These are phyloP conservation scores for Fusarium hostae DNA, from an alignment of 2,329 filamentous ascomycete genomes.

Conservation along the genomic window DNA sequence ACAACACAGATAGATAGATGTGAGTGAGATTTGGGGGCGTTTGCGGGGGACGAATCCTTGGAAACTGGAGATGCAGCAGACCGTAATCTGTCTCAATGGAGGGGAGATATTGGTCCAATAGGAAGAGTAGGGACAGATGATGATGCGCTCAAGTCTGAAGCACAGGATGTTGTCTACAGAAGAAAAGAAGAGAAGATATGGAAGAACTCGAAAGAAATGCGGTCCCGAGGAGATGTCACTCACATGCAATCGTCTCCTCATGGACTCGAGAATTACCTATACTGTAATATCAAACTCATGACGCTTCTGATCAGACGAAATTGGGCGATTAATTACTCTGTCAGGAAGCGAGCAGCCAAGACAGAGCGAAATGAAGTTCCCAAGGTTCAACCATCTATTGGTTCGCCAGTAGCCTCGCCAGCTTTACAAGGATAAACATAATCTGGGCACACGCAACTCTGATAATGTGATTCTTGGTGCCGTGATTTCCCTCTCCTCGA, in stretches of 20 bases:
- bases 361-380: constrained; percentile 24
- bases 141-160: constrained; percentile 22
- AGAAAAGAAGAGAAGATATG: not conserved
- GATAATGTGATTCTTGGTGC: not conserved
- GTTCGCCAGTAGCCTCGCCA: constrained; percentile 24
- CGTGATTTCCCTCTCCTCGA: not conserved
- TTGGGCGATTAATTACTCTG: constrained; percentile 24
- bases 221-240: not conserved
- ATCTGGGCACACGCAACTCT: constrained; percentile 19
- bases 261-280: not conserved
- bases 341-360: constrained; percentile 30
- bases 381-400: constrained; percentile 11
- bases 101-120: constrained; percentile 12
- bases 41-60: constrained; percentile 30
- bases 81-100: constrained; percentile 26
- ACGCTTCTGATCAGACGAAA: constrained; percentile 19
- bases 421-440: constrained; percentile 3
- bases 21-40: constrained; percentile 32
- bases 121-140: constrained; percentile 7
- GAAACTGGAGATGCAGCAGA: constrained; percentile 28
- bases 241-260: not conserved
- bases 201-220: not conserved
- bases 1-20: constrained; percentile 15
- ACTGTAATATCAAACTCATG: constrained; percentile 12
- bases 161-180: constrained; percentile 19